These are phyloP conservation scores for Danielia reshetovae DNA, from an alignment of 805 yeast species.

Conservation along the genomic window DNA sequence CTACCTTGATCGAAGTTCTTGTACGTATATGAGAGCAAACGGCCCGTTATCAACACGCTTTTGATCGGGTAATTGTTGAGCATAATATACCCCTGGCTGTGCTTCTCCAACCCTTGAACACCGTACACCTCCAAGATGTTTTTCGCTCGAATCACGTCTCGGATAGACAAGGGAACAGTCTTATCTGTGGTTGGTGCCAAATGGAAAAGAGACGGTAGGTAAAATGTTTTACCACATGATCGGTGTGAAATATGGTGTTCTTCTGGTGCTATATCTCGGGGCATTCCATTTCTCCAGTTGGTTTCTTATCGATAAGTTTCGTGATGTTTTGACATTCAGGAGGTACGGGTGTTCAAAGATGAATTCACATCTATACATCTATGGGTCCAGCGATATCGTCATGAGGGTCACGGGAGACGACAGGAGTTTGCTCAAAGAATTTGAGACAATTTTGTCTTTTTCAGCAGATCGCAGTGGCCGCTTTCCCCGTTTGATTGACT, in stretches of 20 bases:
- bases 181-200: constrained; percentile 22
- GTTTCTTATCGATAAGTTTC: constrained; percentile 1
- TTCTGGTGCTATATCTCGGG: constrained; percentile 28
- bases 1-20: constrained; percentile 2
- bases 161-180: constrained; percentile 24
- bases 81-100: constrained; percentile 12
- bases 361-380: no score
- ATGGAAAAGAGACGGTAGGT: constrained; percentile 34
- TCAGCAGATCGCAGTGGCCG: no score
- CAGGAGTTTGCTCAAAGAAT: no score
- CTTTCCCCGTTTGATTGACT: no score
- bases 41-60: constrained; percentile 23
- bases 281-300: neutral
- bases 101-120: constrained; percentile 11
- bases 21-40: constrained; percentile 15
- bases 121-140: constrained; percentile 14
- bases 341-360: no score
- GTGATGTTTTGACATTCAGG: no score
- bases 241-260: constrained; percentile 31
- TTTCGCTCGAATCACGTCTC: constrained; percentile 22
- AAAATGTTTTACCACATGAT: constrained; percentile 19
- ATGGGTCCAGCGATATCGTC: no score
- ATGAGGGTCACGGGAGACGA: no score
- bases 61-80: constrained; percentile 35
- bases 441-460: no score